Conservation (phyloP, 2,329 filamentous ascomycete species). For the Hypoxylon sp. region DNA sequence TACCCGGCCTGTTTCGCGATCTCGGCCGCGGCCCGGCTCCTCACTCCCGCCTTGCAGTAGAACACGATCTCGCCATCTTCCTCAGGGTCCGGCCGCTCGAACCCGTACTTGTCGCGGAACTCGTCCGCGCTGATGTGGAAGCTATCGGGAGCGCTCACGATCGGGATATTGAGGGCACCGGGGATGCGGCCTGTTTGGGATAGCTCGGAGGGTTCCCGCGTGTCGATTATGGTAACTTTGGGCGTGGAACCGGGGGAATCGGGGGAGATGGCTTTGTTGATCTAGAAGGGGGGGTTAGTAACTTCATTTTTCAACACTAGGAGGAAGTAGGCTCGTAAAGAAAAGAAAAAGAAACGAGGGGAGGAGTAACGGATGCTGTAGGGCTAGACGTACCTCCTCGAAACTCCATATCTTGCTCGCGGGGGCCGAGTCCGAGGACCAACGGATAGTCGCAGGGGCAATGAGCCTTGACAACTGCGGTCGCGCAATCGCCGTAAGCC, state of each 20-base stretch:
- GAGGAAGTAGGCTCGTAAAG: neutral
- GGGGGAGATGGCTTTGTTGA: slow-evolving; percentile 41
- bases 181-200: slow-evolving; percentile 79
- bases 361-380: neutral
- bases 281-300: slow-evolving; percentile 29
- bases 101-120: slow-evolving; percentile 87
- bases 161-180: slow-evolving; percentile 84
- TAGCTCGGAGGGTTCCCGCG: slow-evolving; percentile 80
- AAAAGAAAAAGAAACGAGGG: neutral
- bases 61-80: slow-evolving; percentile 75
- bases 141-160: slow-evolving; percentile 82
- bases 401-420: slow-evolving; percentile 53
- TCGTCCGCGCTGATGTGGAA: slow-evolving; percentile 83
- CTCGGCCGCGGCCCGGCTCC: slow-evolving; percentile 81
- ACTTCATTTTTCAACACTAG: neutral
- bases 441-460: slow-evolving; percentile 31
- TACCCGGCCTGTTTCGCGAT: slow-evolving; percentile 85
- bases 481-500: neutral
- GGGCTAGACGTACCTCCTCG: slow-evolving; percentile 50
- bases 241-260: slow-evolving; percentile 7
- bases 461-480: neutral
- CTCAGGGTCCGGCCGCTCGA: slow-evolving; percentile 69
- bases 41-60: slow-evolving; percentile 93
- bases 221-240: slow-evolving; percentile 63
- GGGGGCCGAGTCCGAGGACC: slow-evolving; percentile 47